Base-by-base conservation (phyloP, 805 yeast species). In the Yarrowia bubula region DNA sequence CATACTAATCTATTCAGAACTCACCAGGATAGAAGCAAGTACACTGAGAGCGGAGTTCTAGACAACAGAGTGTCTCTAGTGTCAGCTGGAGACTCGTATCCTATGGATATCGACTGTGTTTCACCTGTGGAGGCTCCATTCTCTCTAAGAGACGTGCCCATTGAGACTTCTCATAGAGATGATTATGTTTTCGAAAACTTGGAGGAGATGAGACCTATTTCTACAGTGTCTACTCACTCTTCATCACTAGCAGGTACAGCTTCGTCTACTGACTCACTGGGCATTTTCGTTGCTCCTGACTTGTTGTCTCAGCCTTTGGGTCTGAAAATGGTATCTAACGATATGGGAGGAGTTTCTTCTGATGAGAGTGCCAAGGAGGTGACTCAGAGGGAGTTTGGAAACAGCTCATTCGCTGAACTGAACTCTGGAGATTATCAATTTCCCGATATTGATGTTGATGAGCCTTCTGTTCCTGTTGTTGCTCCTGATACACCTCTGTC, bases 111-210 rank as follows among this genome's bases (percentile, higher is more conserved):
- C 13, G 61, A 55, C 47, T 39, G 43, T n/a, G 38, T 55, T 2
- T 55, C 61, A 8, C 61, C 61, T 15, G 38, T 55, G 15, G 61
- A 8, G 11, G 37, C 42, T 13, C 43, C 61, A 8, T 55, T 55
- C 8, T 55, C 61, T n/a, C 61, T 55, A 9, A 8, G 61, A 55
- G 22, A 41, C 11, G 47, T 55, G 0, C 61, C 61, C 13, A 28
- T 55, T 28, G 61, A 55, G 31, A 55, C 61, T 28, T 41, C 61
- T 55, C 61, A 55, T 5, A 35, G 61, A 55, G 61, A 55, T 6
- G 61, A 55, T 11, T 55, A 55, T 22, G 22, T 39, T 6, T 55
- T 55, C 15, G 61, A 55, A 15, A 22, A 55, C 35, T 39, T 39
- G 46, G 61, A 41, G 4, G 41, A 48, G 17, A 15, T 7, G 38